Evolutionary conservation across 2,329 filamentous ascomycete species (phyloP).

Genomic region (Arthrobotrys conoides): DNA sequence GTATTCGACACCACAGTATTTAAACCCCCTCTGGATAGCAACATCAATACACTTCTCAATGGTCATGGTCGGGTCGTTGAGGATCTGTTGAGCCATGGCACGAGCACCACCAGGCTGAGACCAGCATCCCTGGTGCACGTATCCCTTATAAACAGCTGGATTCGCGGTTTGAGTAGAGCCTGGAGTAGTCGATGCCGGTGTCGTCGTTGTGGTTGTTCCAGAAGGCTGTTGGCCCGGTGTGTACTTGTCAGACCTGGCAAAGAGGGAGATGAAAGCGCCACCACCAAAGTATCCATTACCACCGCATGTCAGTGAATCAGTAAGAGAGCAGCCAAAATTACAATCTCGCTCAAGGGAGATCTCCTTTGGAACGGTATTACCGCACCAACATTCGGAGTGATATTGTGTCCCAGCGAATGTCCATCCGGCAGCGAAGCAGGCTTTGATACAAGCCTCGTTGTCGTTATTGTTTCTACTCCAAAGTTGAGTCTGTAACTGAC

Average conservation of each 20-base stretch:
- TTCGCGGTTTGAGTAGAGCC: constrained; percentile 18
- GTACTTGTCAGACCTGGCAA: constrained; percentile 66
- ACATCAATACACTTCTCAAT: constrained; percentile 57
- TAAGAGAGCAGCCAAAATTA: constrained; percentile 38
- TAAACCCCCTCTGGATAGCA: constrained; percentile 61
- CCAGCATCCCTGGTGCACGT: constrained; percentile 43
- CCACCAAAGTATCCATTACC: constrained; percentile 69
- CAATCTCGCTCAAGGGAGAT: constrained; percentile 68
- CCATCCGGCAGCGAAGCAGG: constrained; percentile 67
- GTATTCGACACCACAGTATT: constrained; percentile 65
- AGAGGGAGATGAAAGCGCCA: constrained; percentile 70
- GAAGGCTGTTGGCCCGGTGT: constrained; percentile 63
- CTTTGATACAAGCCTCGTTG: constrained; percentile 69
- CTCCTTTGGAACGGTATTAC: constrained; percentile 68
- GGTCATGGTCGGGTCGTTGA: constrained; percentile 35
- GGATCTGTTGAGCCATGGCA: constrained; percentile 9
- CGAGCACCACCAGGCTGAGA: constrained; percentile 5
- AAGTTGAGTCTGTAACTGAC: constrained; percentile 70
- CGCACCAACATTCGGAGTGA: constrained; percentile 70
- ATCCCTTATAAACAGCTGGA: constrained; percentile 41
- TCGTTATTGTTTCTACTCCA: constrained; percentile 68
- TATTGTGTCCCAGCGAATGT: constrained; percentile 71
- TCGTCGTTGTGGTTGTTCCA: constrained; percentile 27
- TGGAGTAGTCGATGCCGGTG: constrained; percentile 17
- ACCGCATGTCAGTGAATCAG: constrained; percentile 68